Evolutionary conservation across 139 green algal genomes (phyloP).

Genomic region (Coelastrella sp.): DNA sequence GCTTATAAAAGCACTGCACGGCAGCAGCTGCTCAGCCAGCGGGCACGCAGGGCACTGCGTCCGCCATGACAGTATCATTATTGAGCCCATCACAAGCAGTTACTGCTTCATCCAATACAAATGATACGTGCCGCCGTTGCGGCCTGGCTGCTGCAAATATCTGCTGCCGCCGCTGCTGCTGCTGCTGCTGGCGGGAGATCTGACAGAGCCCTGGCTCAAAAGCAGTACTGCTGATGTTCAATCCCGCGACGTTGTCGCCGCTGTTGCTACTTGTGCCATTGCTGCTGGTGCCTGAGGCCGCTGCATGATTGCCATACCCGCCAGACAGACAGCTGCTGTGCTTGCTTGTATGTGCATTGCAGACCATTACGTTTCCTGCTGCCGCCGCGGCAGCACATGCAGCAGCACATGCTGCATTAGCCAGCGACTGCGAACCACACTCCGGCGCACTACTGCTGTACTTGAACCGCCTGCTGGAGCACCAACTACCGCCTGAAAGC

Average conservation of each 20-base stretch:
- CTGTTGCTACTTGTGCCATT: too few species aligned
- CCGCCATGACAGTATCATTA: neutral
- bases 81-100: neutral
- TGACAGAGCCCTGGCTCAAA: neutral
- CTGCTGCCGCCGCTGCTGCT: neutral
- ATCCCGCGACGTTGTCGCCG: too few species aligned
- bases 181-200: neutral
- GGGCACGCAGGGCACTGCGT: too few species aligned
- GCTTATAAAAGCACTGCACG: neutral
- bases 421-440: neutral
- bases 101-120: neutral
- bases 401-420: neutral
- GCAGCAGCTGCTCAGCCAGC: neutral
- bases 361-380: neutral
- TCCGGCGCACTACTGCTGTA: constrained; percentile 2
- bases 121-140: neutral
- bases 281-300: too few species aligned
- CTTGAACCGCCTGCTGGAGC: neutral
- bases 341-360: neutral
- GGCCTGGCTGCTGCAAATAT: neutral
- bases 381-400: neutral
- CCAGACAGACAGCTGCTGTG: too few species aligned
- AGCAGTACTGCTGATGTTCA: neutral
- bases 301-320: too few species aligned
- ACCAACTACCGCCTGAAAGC: neutral